These are phyloP conservation scores for Chenopodium berlandieri DNA, from an alignment of 148 eudicot genomes.

Conservation along the genomic window DNA sequence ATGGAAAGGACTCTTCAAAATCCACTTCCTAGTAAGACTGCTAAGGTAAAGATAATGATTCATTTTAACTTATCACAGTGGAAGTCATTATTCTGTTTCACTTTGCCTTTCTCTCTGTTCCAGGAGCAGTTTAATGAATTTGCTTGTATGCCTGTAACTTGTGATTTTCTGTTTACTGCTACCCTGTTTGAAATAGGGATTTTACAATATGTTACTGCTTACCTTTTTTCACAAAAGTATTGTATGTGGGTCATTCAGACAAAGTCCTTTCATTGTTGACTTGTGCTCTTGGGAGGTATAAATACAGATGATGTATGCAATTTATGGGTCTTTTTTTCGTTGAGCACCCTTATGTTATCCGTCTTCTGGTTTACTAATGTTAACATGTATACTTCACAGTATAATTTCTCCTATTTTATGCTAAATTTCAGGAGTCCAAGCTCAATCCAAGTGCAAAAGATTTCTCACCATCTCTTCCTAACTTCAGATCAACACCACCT, in stretches of 20 bases:
- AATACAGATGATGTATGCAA: neutral
- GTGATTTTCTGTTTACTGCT: neutral
- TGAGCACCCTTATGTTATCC: neutral
- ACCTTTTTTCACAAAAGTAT: neutral
- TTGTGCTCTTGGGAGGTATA: neutral
- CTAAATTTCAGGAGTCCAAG: constrained; percentile 62
- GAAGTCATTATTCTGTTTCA: neutral
- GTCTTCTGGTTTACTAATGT: neutral
- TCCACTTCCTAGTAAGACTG: constrained; percentile 31
- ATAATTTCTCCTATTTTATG: neutral
- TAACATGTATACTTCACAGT: neutral
- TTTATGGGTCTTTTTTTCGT: constrained; percentile 1
- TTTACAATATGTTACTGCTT: neutral
- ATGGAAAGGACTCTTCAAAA: constrained; percentile 37
- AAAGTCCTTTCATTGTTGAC: neutral
- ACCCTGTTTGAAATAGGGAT: neutral
- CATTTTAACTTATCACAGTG: neutral
- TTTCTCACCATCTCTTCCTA: constrained; percentile 64
- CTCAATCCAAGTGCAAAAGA: constrained; percentile 90
- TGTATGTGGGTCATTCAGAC: neutral
- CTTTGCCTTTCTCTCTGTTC: neutral
- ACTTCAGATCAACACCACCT: constrained; percentile 51
- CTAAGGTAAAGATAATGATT: constrained; percentile 50
- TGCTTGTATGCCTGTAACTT: neutral
- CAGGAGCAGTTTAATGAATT: neutral